Percentiles rank a stretch among this genome's conserved stretches.
phyloP scores from a whole-genome alignment of 495 filamentous ascomycete species.

The Podospora comata region DNA sequence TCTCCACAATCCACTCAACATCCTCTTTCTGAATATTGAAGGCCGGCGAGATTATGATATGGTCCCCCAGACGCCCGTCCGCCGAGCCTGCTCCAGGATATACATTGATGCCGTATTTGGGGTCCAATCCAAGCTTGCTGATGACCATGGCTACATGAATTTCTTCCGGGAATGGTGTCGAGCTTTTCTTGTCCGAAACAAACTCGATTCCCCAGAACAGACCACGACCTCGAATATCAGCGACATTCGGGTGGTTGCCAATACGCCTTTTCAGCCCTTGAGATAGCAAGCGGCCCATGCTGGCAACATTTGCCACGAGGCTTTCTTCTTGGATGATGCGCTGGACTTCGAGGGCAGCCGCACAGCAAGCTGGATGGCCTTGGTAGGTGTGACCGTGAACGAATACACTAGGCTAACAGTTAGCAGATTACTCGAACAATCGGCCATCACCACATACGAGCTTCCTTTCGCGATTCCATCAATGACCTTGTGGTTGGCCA shows the following conservation, averaged over 20 bases:
- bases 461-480: conserved; percentile 56
- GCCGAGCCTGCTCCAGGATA: conserved; percentile 68
- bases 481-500: conserved; percentile 54
- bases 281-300: conserved; percentile 51
- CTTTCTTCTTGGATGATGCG: conserved; percentile 54
- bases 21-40: conserved; percentile 65
- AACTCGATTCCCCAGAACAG: conserved; percentile 64
- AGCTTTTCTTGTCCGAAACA: conserved; percentile 48
- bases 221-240: conserved; percentile 61
- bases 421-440: neutral
- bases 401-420: conserved; percentile 37
- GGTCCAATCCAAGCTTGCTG: conserved; percentile 49
- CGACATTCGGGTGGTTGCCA: conserved; percentile 53
- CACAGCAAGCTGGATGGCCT: conserved; percentile 57
- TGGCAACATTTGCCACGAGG: conserved; percentile 51
- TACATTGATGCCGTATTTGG: conserved; percentile 58
- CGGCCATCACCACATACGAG: conserved; percentile 37
- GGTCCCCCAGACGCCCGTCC: conserved; percentile 68
- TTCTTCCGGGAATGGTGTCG: conserved; percentile 46
- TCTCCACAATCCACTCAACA: conserved; percentile 53
- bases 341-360: conserved; percentile 59
- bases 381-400: conserved; percentile 63
- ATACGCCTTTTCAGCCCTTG: conserved; percentile 44
- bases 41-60: conserved; percentile 71
- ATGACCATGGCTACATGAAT: conserved; percentile 47